phyloP scores from a whole-genome alignment of 2,329 filamentous ascomycete genomes.

The Aspergillus piperis region DNA sequence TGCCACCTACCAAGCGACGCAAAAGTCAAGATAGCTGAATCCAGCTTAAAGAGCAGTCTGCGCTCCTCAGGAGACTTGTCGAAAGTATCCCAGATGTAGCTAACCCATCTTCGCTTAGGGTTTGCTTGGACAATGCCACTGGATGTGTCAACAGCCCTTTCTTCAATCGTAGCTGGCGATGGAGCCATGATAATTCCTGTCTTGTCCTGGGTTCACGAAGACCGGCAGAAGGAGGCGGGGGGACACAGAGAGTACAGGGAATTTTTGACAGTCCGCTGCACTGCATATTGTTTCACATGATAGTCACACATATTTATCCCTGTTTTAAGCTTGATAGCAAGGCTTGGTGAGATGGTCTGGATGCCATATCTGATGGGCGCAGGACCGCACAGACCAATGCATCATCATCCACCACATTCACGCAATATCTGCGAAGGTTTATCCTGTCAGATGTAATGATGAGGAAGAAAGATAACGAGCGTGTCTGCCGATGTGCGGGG shows the following conservation, averaged over 20 bases:
- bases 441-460: not conserved
- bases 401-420: not conserved
- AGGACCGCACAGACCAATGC: not conserved
- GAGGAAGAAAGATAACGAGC: not conserved
- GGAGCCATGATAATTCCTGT: constrained; percentile 21
- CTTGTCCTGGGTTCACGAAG: not conserved
- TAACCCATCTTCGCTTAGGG: constrained; percentile 47
- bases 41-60: constrained; percentile 52
- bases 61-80: constrained; percentile 55
- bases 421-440: not conserved
- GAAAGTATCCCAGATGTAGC: constrained; percentile 56
- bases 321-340: not conserved
- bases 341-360: not conserved
- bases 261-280: not conserved
- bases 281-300: not conserved
- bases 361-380: not conserved
- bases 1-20: constrained; percentile 40
- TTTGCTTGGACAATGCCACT: constrained; percentile 24
- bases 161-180: constrained; percentile 11
- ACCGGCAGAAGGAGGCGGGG: not conserved
- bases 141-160: constrained; percentile 14
- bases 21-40: constrained; percentile 52
- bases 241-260: not conserved
- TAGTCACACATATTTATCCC: not conserved
- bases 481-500: not conserved